Conservation (phyloP, 1,284 basidiomycete species). For the Cryptococcus neoformans region DNA sequence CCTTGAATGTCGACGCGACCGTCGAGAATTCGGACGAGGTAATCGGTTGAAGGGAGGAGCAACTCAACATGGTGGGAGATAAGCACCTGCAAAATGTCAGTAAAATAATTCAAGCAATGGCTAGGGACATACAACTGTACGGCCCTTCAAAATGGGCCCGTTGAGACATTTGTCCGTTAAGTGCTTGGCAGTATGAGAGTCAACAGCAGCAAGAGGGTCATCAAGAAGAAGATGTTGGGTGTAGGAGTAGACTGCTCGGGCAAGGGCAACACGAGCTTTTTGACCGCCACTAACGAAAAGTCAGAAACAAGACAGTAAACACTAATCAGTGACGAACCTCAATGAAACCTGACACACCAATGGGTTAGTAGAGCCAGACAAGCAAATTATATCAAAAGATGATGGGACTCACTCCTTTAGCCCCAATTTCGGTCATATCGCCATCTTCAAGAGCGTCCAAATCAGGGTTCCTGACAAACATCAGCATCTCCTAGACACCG, state of each 20-base stretch:
- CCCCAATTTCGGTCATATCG: conserved; percentile 68
- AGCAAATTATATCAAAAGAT: conserved; percentile 28
- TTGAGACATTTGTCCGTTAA: conserved; percentile 63
- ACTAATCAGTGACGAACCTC: conserved; percentile 6
- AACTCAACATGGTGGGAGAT: conserved; percentile 83
- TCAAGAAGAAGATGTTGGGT: conserved; percentile 74
- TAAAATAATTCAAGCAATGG: not conserved
- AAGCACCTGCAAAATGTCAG: conserved; percentile 54
- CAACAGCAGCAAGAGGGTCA: conserved; percentile 82
- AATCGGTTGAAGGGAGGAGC: conserved; percentile 60
- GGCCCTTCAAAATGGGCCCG: conserved; percentile 60
- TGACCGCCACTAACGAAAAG: conserved; percentile 66
- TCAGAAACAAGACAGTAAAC: not conserved
- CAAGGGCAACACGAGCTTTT: conserved; percentile 63
- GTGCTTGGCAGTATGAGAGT: conserved; percentile 81
- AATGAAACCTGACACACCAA: conserved; percentile 24
- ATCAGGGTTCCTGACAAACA: conserved; percentile 53
- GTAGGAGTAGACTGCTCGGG: conserved; percentile 54
- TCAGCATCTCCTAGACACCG: not conserved
- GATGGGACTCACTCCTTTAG: conserved; percentile 56
- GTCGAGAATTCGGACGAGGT: conserved; percentile 63
- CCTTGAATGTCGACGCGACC: conserved; percentile 62
- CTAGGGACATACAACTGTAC: conserved; percentile 57
- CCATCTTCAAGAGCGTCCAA: conserved; percentile 73
- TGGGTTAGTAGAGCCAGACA: not conserved